Conservation (phyloP, 495 filamentous ascomycete genomes). For the Aspergillus affinis region DNA sequence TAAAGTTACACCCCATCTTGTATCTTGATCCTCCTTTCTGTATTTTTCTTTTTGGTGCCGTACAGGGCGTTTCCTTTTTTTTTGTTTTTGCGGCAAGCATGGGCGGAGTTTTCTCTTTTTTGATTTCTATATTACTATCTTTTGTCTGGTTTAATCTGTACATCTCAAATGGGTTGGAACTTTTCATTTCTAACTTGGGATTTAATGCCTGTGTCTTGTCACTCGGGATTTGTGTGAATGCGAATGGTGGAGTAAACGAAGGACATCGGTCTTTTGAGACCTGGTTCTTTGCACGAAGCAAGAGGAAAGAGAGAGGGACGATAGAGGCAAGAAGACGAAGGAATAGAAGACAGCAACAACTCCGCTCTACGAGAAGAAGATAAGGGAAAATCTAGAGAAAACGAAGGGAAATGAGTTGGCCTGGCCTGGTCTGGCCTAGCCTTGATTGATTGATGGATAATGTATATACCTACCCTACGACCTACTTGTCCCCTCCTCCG, state of each 20-base stretch:
- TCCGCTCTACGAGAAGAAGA: neutral
- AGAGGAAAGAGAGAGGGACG: neutral
- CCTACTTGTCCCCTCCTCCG: neutral
- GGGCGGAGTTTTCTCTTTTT: constrained; percentile 24
- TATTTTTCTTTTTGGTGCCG: constrained; percentile 21
- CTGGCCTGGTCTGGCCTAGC: neutral
- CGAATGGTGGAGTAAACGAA: neutral
- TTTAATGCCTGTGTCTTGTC: neutral
- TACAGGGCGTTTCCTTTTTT: constrained; percentile 21
- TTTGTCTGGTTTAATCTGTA: constrained; percentile 10
- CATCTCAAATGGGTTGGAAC: constrained; percentile 5
- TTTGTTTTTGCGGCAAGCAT: constrained; percentile 24
- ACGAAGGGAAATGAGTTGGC: neutral
- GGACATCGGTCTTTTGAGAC: neutral
- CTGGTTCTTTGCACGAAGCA: no score
- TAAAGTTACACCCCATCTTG: constrained; percentile 15
- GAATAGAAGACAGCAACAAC: neutral
- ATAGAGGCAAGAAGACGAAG: neutral
- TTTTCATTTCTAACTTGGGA: constrained; percentile 3
- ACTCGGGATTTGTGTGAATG: neutral
- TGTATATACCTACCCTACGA: neutral
- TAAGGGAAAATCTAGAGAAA: neutral
- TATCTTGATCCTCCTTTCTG: constrained; percentile 6
- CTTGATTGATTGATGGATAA: neutral
- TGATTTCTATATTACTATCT: constrained; percentile 12